These are phyloP conservation scores for Roridomyces roridus DNA, from an alignment of 768 basidiomycete species.

Conservation along the genomic window DNA sequence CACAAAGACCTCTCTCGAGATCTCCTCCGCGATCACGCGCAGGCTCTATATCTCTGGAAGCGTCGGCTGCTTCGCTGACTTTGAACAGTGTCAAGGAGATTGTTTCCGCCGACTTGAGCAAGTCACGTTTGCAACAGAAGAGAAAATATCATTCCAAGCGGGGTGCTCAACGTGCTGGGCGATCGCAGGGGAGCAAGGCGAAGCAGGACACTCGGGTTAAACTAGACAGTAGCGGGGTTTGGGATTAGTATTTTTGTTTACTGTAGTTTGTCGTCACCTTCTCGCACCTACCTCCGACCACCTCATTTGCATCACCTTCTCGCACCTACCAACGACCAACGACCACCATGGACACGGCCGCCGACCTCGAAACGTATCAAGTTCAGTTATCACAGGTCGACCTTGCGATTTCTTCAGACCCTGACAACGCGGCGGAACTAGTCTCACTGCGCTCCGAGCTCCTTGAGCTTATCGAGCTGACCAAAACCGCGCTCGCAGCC, in stretches of 20 bases:
- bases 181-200: constrained; percentile 83
- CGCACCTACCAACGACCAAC: background rate
- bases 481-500: constrained; percentile 66
- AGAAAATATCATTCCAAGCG: constrained; percentile 83
- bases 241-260: constrained; percentile 62
- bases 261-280: too few relatives aligned
- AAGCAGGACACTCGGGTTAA: constrained; percentile 78
- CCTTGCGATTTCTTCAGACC: constrained; percentile 76
- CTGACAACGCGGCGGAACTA: constrained; percentile 76
- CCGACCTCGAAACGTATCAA: constrained; percentile 90
- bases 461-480: constrained; percentile 82
- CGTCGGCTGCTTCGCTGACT: constrained; percentile 48
- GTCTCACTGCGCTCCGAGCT: constrained; percentile 77
- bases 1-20: constrained; percentile 46
- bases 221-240: constrained; percentile 62
- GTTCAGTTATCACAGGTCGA: constrained; percentile 91
- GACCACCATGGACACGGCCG: constrained; percentile 65
- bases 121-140: constrained; percentile 64
- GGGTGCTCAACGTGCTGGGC: constrained; percentile 63
- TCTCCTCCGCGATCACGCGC: constrained; percentile 60
- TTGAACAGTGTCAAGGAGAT: constrained; percentile 59
- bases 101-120: constrained; percentile 67
- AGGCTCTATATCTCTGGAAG: constrained; percentile 46
- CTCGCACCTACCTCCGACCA: background rate
- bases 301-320: too few relatives aligned